These are phyloP conservation scores for Coniochaeta sp. DNA, from an alignment of 2,329 filamentous ascomycete species.

Conservation along the genomic window DNA sequence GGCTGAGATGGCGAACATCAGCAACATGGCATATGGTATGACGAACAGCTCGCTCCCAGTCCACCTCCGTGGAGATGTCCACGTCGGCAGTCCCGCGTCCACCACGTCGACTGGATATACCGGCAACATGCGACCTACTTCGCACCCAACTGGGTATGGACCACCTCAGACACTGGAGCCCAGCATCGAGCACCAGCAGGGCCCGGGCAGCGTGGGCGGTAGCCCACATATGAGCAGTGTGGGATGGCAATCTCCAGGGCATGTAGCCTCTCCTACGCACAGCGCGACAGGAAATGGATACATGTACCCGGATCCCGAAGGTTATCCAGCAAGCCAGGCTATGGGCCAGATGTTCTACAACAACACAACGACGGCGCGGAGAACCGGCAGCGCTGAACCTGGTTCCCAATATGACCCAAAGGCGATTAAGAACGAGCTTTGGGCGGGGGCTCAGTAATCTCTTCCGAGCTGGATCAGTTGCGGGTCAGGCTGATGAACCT, in stretches of 20 bases:
- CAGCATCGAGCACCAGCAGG: slow-evolving; percentile 69
- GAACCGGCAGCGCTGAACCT: slow-evolving; percentile 67
- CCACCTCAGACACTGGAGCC: slow-evolving; percentile 81
- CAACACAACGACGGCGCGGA: slow-evolving; percentile 55
- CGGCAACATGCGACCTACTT: slow-evolving; percentile 61
- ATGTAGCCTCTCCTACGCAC: slow-evolving; percentile 65
- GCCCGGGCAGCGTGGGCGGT: slow-evolving; percentile 61
- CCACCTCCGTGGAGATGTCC: slow-evolving; percentile 71
- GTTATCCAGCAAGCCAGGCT: slow-evolving; percentile 51
- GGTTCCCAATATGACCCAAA: slow-evolving; percentile 48
- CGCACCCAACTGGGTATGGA: slow-evolving; percentile 77
- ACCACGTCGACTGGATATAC: slow-evolving; percentile 56
- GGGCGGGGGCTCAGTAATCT: slow-evolving; percentile 38
- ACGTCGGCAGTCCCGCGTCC: slow-evolving; percentile 61
- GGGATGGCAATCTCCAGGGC: slow-evolving; percentile 81
- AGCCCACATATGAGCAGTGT: slow-evolving; percentile 79
- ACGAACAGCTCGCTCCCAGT: slow-evolving; percentile 71
- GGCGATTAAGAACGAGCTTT: slow-evolving; percentile 46
- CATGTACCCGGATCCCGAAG: slow-evolving; percentile 78
- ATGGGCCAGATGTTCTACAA: slow-evolving; percentile 68
- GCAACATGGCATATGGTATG: slow-evolving; percentile 62
- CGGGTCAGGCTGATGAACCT: not conserved
- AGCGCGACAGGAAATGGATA: slow-evolving; percentile 53
- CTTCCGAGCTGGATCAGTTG: not conserved
- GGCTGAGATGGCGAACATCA: slow-evolving; percentile 57